A percentile compares a stretch with the other conserved stretches of the same genome.
These are phyloP conservation scores for Paecilomyces dactylethromorphus DNA, from an alignment of 2,329 filamentous ascomycete genomes.

Conservation along the genomic window DNA sequence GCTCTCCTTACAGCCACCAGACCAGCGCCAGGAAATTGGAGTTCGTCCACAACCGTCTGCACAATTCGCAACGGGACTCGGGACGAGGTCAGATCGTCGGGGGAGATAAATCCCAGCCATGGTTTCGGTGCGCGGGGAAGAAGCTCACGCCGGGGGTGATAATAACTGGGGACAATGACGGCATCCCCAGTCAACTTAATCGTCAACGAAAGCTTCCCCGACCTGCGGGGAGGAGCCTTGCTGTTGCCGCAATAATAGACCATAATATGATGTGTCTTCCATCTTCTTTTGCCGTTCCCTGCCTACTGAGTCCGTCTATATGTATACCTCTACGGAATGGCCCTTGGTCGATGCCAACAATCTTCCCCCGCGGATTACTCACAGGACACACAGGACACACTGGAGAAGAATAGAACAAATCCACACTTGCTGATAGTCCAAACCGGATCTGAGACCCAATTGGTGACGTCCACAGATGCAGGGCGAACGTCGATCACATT, in stretches of 20 bases:
- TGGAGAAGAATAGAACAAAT: not conserved
- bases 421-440: not conserved
- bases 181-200: not conserved
- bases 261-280: not conserved
- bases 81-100: slow-evolving; percentile 5
- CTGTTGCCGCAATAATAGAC: not conserved
- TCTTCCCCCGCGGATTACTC: not conserved
- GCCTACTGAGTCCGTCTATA: not conserved
- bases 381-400: not conserved
- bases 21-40: not conserved
- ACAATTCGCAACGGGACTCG: slow-evolving; percentile 7
- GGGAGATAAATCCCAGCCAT: too few relatives aligned
- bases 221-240: not conserved
- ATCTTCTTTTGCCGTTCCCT: not conserved
- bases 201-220: not conserved
- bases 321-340: not conserved
- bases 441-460: not conserved
- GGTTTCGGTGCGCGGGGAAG: not conserved
- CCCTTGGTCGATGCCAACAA: not conserved
- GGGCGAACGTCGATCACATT: not conserved
- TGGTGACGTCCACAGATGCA: not conserved
- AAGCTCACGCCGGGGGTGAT: not conserved
- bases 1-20: not conserved
- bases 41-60: slow-evolving; percentile 10
- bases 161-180: not conserved